Evolutionary conservation across 192 early-diverging fungal genomes (phyloP).

Genomic region (Geranomyces michiganensis): DNA sequence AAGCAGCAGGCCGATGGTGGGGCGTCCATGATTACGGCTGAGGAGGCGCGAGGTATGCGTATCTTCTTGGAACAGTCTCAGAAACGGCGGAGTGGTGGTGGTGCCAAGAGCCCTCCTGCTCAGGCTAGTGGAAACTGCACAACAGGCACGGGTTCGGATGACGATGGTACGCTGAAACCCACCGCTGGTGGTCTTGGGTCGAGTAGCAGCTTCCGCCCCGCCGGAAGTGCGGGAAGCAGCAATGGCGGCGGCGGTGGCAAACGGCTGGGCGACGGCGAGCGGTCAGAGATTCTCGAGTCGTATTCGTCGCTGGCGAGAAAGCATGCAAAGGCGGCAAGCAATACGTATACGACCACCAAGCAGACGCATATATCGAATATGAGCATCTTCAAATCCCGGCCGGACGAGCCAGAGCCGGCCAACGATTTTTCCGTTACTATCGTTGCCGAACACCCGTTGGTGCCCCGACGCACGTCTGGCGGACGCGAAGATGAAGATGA

Average conservation of each 20-base stretch:
- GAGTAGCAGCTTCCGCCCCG: too few species aligned
- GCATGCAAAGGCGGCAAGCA: constrained; percentile 2
- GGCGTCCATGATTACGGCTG: neutral
- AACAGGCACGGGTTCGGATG: constrained; percentile 7
- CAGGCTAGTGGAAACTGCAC: neutral
- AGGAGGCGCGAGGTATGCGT: constrained; percentile 24
- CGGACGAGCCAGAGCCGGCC: neutral
- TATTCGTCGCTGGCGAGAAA: constrained; percentile 1
- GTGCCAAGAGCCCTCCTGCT: neutral
- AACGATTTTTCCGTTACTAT: constrained; percentile 21
- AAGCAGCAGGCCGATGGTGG: neutral
- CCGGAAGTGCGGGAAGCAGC: too few species aligned
- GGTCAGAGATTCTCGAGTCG: neutral
- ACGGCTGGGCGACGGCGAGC: neutral
- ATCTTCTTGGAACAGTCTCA: constrained; percentile 29
- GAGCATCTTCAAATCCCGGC: constrained; percentile 25
- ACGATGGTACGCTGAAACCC: neutral
- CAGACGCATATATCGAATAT: constrained; percentile 25
- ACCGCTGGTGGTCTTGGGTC: too few species aligned
- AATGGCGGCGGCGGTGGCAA: too few species aligned
- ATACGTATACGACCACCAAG: constrained; percentile 26
- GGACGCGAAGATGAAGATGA: neutral
- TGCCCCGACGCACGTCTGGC: neutral
- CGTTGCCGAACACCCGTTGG: constrained; percentile 20
- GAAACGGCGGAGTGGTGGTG: neutral